Percentiles rank a stretch among this genome's conserved stretches.
Conservation (phyloP, 768 basidiomycete genomes). For the Calocera viscosa region DNA sequence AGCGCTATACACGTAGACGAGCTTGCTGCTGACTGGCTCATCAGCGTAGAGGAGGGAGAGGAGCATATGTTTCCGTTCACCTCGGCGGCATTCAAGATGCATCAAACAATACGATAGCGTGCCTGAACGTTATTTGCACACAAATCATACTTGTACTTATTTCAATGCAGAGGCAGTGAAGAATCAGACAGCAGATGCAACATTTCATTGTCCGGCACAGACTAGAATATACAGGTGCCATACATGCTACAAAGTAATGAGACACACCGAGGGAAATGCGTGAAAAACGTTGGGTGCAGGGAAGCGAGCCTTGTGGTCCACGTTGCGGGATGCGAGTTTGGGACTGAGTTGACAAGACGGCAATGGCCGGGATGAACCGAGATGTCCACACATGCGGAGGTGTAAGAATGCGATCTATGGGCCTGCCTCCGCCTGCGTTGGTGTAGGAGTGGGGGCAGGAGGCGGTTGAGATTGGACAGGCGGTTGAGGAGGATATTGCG, state of each 20-base stretch:
- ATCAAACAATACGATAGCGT: constrained; percentile 55
- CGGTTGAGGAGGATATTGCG: not conserved
- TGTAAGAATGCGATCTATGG: too few relatives aligned
- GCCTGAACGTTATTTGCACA: not conserved
- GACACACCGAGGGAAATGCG: not conserved
- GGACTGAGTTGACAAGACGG: too few relatives aligned
- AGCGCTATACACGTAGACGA: constrained; percentile 22
- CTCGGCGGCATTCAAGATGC: constrained; percentile 55
- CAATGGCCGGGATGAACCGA: not conserved
- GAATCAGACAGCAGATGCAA: not conserved
- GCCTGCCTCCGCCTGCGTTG: not conserved
- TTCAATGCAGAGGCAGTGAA: too few relatives aligned
- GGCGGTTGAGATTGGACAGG: not conserved
- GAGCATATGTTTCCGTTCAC: constrained; percentile 66
- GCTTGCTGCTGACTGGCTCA: constrained; percentile 11
- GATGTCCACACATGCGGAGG: not conserved
- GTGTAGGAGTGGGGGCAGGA: not conserved
- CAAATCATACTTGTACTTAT: too few relatives aligned
- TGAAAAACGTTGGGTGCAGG: not conserved
- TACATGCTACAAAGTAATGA: not conserved
- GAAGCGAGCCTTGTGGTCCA: not conserved
- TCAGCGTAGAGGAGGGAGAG: constrained; percentile 35
- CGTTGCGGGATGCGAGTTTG: not conserved
- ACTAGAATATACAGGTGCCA: not conserved
- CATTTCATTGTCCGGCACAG: not conserved